Percentiles rank a stretch among this genome's conserved stretches.
Conservation (phyloP, 768 basidiomycete genomes). For the Termitomyces bulborhizus region DNA sequence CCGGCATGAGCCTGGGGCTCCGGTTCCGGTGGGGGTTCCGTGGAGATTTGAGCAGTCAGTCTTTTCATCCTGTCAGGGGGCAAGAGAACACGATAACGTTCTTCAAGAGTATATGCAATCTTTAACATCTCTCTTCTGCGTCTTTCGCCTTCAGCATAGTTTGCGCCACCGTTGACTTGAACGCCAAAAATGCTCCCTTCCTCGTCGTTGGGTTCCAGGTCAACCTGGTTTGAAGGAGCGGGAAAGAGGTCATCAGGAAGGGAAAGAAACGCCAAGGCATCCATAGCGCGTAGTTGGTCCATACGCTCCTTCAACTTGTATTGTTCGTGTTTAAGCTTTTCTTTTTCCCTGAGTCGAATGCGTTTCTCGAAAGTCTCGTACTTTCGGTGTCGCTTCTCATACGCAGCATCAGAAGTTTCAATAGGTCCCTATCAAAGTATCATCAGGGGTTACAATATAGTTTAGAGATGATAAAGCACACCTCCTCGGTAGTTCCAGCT, state of each 20-base stretch:
- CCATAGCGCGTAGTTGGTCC: conserved; percentile 75
- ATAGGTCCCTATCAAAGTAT: conserved; percentile 33
- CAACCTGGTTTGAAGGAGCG: conserved; percentile 18
- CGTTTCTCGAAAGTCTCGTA: conserved; percentile 86
- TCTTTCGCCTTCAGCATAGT: conserved; percentile 62
- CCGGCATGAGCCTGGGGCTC: conserved; percentile 16
- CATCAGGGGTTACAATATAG: background rate
- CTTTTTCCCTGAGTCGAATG: conserved; percentile 80
- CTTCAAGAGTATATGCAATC: conserved; percentile 58
- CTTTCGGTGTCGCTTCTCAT: conserved; percentile 78
- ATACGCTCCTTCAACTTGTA: conserved; percentile 89
- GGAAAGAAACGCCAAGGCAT: conserved; percentile 59
- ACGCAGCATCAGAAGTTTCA: conserved; percentile 77
- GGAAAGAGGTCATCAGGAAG: conserved; percentile 57
- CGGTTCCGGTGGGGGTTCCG: conserved; percentile 17
- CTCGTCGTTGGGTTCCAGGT: conserved; percentile 21
- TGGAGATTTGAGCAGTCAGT: conserved; percentile 16
- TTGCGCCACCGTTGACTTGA: conserved; percentile 30
- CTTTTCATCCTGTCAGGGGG: conserved; percentile 52
- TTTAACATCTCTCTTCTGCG: conserved; percentile 71
- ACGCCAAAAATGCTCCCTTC: conserved; percentile 23
- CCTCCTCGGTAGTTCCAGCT: conserved; percentile 54
- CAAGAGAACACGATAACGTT: conserved; percentile 68
- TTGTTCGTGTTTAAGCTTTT: conserved; percentile 87
- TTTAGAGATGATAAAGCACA: conserved; percentile 30